Base-by-base conservation (phyloP, 139 green algal species). In the Micractinium conductrix region DNA sequence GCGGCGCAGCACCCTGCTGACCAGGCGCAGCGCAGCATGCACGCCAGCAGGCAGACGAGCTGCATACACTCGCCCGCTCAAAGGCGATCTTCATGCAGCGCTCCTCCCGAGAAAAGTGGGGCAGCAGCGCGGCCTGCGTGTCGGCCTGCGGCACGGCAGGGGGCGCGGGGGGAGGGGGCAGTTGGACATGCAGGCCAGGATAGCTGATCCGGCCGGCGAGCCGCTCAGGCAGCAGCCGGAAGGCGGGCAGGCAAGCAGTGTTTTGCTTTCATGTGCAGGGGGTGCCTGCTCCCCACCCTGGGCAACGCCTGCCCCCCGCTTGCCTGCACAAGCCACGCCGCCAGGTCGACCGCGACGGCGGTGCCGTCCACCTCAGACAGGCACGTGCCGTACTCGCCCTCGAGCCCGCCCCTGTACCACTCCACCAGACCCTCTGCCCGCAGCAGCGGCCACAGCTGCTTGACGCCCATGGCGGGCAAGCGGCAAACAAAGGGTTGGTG, bases 281-380 rank as follows among this genome's bases (percentile, higher is more conserved):
- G n/a, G n/a, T n/a, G n/a, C n/a, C n/a, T n/a, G n/a, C n/a, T n/a
- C n/a, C n/a, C n/a, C n/a, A n/a, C n/a, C n/a, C n/a, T n/a, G n/a
- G n/a, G n/a, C n/a, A n/a, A n/a, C n/a, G n/a, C n/a, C n/a, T n/a
- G n/a, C n/a, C n/a, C n/a, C n/a, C 19, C 2, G 4, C 75, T 5
- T n/a, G 55, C 76, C 76, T 82, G 90, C 78, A 94, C 80, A 12
- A 93, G 40, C 91, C 91, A 94, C 0, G 87, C 72, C 26, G 91
- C 86, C 30, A 94, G 83, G 55, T 94, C 91, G 14, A 94, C 71
- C 0, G 91, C 91, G 8, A 94, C 35, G 7, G 82, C 84, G 45
- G 81, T 38, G 4, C 62, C 78, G 26, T 74, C 62, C 21, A 70
- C 78, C 33, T 62, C 78, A 17, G 35, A 30, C n/a, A 83, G 8